Evolutionary conservation across 2,329 filamentous ascomycete genomes (phyloP).

Genomic region (Colletotrichum orbiculare): DNA sequence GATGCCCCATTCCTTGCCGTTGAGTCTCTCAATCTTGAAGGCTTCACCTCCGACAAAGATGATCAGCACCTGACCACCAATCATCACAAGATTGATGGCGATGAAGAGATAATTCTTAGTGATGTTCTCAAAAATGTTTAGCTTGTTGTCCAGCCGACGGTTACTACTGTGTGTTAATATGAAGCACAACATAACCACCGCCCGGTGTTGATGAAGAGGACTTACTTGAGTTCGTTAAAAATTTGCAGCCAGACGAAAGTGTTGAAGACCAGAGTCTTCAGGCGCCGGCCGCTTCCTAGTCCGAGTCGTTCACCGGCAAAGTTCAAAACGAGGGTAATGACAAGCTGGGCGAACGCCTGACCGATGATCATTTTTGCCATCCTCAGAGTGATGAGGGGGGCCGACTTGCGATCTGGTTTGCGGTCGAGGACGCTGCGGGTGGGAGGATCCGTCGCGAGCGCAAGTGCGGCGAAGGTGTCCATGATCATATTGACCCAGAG

Average conservation of each 20-base stretch:
- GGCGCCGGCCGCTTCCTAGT: constrained; percentile 53
- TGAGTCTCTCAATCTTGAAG: constrained; percentile 73
- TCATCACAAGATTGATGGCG: constrained; percentile 82
- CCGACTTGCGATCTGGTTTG: constrained; percentile 58
- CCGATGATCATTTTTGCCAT: constrained; percentile 76
- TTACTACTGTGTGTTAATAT: constrained; percentile 65
- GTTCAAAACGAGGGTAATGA: constrained; percentile 57
- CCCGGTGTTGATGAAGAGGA: constrained; percentile 60
- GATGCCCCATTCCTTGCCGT: constrained; percentile 82
- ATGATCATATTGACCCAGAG: constrained; percentile 74
- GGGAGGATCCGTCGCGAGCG: constrained; percentile 52
- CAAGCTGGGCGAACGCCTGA: constrained; percentile 69
- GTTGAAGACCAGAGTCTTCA: constrained; percentile 82
- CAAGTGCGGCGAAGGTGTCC: constrained; percentile 69
- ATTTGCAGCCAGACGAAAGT: constrained; percentile 92
- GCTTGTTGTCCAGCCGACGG: constrained; percentile 84
- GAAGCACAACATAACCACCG: neutral
- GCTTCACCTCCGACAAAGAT: constrained; percentile 83
- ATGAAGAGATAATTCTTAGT: constrained; percentile 85
- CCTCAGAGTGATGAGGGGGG: constrained; percentile 29
- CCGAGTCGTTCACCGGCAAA: constrained; percentile 24
- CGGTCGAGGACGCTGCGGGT: constrained; percentile 47
- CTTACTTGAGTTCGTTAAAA: constrained; percentile 57
- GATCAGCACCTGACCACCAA: constrained; percentile 86
- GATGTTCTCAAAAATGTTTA: constrained; percentile 90